These are phyloP conservation scores for Platanthera guangdongensis DNA, from an alignment of 106 monocot species.

Conservation along the genomic window DNA sequence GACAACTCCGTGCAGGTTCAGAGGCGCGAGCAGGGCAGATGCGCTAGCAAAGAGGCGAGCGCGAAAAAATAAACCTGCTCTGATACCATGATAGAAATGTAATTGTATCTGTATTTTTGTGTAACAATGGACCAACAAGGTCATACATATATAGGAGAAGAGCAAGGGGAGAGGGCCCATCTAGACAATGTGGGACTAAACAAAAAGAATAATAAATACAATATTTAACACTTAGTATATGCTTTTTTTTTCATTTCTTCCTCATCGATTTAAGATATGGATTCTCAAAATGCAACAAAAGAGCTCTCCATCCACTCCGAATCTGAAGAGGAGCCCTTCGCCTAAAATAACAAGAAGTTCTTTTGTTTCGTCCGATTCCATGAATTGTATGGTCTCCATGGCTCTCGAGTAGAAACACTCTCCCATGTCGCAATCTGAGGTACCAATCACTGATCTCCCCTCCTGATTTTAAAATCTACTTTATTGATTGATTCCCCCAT, in stretches of 20 bases:
- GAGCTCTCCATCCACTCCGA: background rate
- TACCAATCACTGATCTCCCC: background rate
- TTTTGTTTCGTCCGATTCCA: background rate
- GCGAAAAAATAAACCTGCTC: too few species aligned
- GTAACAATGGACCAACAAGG: too few species aligned
- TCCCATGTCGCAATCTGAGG: constrained; percentile 9
- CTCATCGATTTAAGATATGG: background rate
- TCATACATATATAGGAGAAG: too few species aligned
- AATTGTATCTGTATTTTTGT: too few species aligned
- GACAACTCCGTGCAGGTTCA: too few species aligned
- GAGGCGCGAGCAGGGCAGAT: too few species aligned
- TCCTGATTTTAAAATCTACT: background rate
- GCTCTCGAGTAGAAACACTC: background rate
- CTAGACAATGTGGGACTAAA: too few species aligned
- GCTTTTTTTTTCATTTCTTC: background rate
- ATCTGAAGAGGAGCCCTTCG: background rate
- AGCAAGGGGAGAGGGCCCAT: too few species aligned
- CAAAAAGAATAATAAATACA: too few species aligned
- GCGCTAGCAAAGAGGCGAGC: too few species aligned
- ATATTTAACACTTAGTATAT: too few species aligned
- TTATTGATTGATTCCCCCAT: background rate
- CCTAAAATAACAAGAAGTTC: background rate
- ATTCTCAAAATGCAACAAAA: background rate
- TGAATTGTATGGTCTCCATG: background rate
- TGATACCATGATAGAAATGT: too few species aligned